Conservation (phyloP, 2,329 filamentous ascomycete species). For the Amesomyces nigricolor region DNA sequence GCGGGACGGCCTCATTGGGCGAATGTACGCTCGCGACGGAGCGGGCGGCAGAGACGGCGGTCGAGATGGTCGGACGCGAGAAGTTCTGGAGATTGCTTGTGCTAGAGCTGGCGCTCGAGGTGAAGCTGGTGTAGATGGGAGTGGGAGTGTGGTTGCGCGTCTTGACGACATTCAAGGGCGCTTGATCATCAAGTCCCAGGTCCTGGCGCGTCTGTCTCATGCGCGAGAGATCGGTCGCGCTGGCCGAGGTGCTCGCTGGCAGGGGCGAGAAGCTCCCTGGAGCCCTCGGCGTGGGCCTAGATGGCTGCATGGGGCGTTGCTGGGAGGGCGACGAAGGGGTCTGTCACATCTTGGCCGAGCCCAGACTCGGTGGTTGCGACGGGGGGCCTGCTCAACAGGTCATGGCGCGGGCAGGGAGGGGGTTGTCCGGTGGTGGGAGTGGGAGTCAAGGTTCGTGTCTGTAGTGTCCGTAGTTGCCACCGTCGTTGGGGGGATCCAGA, state of each 20-base stretch:
- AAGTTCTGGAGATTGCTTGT: constrained; percentile 50
- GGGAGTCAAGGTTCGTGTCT: too few relatives aligned
- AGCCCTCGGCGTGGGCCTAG: constrained; percentile 43
- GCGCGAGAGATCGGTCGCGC: constrained; percentile 28
- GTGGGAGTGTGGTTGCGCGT: constrained; percentile 40
- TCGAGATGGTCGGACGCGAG: constrained; percentile 44
- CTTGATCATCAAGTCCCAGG: constrained; percentile 40
- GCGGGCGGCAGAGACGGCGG: constrained; percentile 25
- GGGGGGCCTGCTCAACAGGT: neutral
- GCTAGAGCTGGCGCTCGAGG: constrained; percentile 41
- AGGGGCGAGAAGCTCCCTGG: constrained; percentile 54
- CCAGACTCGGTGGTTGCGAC: constrained; percentile 17
- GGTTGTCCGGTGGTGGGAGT: too few relatives aligned
- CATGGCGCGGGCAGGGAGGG: neutral
- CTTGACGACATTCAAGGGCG: constrained; percentile 42
- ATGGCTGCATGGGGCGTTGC: constrained; percentile 41
- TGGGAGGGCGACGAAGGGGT: constrained; percentile 13
- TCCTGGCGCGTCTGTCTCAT: constrained; percentile 41
- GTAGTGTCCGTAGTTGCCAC: too few relatives aligned
- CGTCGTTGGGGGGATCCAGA: too few relatives aligned
- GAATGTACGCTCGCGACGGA: constrained; percentile 27
- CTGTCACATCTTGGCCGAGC: constrained; percentile 39
- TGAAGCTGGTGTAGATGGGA: constrained; percentile 45
- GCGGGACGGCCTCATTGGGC: constrained; percentile 28
- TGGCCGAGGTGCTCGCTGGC: constrained; percentile 30